phyloP scores from a whole-genome alignment of 148 eudicot genomes.

The Vaccinium corymbosum region DNA sequence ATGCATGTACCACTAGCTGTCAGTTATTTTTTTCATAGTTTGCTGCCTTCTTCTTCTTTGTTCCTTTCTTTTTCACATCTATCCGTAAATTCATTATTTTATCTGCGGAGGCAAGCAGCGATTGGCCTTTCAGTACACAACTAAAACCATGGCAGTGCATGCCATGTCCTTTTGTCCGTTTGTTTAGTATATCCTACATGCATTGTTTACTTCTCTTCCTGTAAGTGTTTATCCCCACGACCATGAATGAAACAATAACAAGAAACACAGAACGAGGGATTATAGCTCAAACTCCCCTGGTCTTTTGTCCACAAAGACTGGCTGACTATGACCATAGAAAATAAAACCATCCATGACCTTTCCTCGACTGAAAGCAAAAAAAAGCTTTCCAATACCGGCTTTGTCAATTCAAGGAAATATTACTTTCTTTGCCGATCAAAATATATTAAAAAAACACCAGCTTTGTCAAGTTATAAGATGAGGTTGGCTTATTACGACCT shows the following conservation, averaged over 20 bases:
- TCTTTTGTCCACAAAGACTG: too few relatives aligned
- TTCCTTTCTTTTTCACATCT: not conserved
- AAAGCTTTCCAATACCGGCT: not conserved
- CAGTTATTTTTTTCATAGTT: not conserved
- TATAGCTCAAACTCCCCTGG: too few relatives aligned
- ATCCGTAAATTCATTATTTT: not conserved
- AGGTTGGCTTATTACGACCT: not conserved
- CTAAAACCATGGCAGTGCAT: not conserved
- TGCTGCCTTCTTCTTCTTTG: not conserved
- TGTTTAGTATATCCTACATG: not conserved
- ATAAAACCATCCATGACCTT: not conserved
- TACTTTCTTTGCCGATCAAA: too few relatives aligned
- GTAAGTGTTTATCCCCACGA: not conserved
- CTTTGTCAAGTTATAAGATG: not conserved
- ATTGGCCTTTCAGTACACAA: not conserved
- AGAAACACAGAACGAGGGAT: too few relatives aligned
- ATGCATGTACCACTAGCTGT: slow-evolving; percentile 1
- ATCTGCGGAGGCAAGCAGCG: not conserved
- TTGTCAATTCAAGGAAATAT: not conserved
- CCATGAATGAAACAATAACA: too few relatives aligned
- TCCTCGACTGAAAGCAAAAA: not conserved
- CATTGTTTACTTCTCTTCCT: not conserved
- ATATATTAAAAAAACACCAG: too few relatives aligned
- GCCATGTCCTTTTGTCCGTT: not conserved
- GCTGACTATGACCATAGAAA: too few relatives aligned